Percentiles rank a stretch among this genome's conserved stretches.
Conservation (phyloP, 208 protist species). For the Leishmania amazonensis region DNA sequence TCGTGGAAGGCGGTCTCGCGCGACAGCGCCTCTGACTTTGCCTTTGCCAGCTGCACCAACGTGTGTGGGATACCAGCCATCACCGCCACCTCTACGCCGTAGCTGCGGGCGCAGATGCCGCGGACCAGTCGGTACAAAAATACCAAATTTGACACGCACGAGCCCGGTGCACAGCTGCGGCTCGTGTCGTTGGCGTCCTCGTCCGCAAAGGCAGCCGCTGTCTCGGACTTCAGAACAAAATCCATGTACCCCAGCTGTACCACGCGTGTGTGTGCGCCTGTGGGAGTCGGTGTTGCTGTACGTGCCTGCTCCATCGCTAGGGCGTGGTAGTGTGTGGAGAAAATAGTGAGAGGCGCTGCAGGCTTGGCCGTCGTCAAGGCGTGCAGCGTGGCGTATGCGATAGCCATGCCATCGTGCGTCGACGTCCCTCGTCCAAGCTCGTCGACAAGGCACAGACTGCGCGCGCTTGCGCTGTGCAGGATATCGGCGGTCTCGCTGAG, state of each 20-base stretch:
- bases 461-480: conserved; percentile 84
- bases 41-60: conserved; percentile 58
- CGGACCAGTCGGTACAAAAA: conserved; percentile 90
- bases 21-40: conserved; percentile 67
- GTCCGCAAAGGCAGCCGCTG: not conserved
- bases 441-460: conserved; percentile 98
- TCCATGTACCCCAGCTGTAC: conserved; percentile 91
- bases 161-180: conserved; percentile 22
- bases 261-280: not conserved
- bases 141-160: conserved; percentile 46
- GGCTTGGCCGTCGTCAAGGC: conserved; percentile 49
- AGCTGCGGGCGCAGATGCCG: conserved; percentile 88
- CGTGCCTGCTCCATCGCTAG: conserved; percentile 87
- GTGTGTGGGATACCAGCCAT: conserved; percentile 80
- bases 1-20: conserved; percentile 61
- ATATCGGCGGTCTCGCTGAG: conserved; percentile 92
- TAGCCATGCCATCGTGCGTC: conserved; percentile 98
- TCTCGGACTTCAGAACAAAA: conserved; percentile 53
- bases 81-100: conserved; percentile 92
- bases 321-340: conserved; percentile 98
- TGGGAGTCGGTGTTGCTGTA: not conserved
- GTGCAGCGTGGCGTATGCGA: conserved; percentile 95
- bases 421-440: conserved; percentile 98
- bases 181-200: conserved; percentile 9
- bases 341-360: conserved; percentile 84